These are phyloP conservation scores for Primulina tabacum DNA, from an alignment of 257 asterid species.

Conservation along the genomic window DNA sequence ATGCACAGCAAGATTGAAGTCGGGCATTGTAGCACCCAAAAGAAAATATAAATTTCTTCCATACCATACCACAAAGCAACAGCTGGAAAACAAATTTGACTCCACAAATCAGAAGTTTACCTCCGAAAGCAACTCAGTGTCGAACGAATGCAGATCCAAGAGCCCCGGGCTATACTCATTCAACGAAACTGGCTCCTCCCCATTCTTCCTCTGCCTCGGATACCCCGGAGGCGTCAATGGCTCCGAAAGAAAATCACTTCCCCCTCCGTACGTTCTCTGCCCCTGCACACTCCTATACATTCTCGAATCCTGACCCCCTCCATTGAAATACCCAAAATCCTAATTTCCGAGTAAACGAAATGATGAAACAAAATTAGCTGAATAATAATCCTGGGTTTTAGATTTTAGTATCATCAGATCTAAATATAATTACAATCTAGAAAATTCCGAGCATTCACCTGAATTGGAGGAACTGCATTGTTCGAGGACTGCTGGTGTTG, in stretches of 20 bases:
- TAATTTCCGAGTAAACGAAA: constrained; percentile 20
- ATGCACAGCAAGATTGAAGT: constrained; percentile 4
- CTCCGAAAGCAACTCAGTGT: constrained; percentile 90
- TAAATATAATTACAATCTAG: constrained; percentile 17
- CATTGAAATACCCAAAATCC: constrained; percentile 67
- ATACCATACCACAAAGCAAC: background rate
- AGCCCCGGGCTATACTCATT: constrained; percentile 90
- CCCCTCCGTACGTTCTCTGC: constrained; percentile 62
- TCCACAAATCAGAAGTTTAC: constrained; percentile 28
- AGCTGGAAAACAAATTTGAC: background rate
- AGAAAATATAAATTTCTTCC: background rate
- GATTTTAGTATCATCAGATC: constrained; percentile 33
- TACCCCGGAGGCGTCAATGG: constrained; percentile 70
- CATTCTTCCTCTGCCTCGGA: constrained; percentile 45
- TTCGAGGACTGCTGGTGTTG: constrained; percentile 79
- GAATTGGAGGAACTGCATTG: constrained; percentile 63
- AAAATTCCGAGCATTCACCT: constrained; percentile 35
- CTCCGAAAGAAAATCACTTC: constrained; percentile 61
- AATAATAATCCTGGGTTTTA: constrained; percentile 1
- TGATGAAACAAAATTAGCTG: background rate
- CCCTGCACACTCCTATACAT: constrained; percentile 51
- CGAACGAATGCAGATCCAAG: constrained; percentile 91
- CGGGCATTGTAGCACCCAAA: background rate
- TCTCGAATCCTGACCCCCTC: constrained; percentile 67
- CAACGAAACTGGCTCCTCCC: constrained; percentile 56